Evolutionary conservation across 306 rosid genomes (phyloP), one percentile per base, ranked within the genome.

Genomic region (Spatholobus suberectus): DNA sequence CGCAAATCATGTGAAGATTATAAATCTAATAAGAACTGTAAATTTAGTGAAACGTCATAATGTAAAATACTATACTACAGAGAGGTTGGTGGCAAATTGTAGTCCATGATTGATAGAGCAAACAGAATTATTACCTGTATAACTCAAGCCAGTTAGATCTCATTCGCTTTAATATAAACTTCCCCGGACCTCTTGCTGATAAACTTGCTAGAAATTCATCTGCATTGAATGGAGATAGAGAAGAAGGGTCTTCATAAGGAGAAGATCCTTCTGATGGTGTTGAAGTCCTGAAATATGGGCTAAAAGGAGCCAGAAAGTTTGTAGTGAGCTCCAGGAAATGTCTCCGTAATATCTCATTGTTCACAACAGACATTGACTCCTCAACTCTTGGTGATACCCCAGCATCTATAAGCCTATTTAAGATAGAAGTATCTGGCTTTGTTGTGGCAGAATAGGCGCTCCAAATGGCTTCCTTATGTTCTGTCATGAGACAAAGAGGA

Each of bases 391-490:
- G 93, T 70, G 97, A 93, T 85, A 88, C 51, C 66, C 95, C 98
- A 68, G 97, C 98, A 86, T 95, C 98, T 70, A 95, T 84, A 32
- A 95, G 97, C 89, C 97, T 88, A 87, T 95, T 93, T 63, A 95
- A 72, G 83, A 95, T 87, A 78, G 98, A 88, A 17, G 98, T 95
- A 81, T 93, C 98, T 5, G 97, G 97, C 90, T 95, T 95, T 54
- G 90, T 95, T 78, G 88, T 86, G 10, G 98, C 95, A 18, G 95
- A 85, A 66, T 93, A 93, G 70, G 89, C 86, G 85, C 92, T 95
- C 98, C 98, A 95, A 73, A 95, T 88, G 81, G 98, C 97, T 84
- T 93, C 98, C 90, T 86, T 95, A 81, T 95, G 98, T 87, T 93
- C 97, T 5, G 97, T 91, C 98, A 95, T 95, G 81, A 95, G 94